Evolutionary conservation across 179 eudicot species (phyloP).

Genomic region (Silene coronaria): DNA sequence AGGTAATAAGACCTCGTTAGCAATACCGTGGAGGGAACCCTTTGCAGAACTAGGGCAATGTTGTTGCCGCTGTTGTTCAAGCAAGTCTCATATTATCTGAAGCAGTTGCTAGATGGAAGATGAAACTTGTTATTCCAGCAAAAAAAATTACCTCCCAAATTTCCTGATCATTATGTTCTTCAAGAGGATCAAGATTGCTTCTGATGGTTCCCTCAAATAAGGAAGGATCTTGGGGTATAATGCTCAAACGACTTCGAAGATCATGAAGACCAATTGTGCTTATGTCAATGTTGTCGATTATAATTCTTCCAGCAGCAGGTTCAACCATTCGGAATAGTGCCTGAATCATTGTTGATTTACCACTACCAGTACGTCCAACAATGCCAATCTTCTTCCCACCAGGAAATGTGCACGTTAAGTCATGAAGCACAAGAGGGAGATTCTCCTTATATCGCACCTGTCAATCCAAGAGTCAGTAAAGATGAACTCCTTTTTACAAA

Average conservation of each 20-base stretch:
- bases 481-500: not conserved
- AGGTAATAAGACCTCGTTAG: not conserved
- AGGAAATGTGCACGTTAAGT: constrained; percentile 72
- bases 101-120: not conserved
- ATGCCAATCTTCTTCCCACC: constrained; percentile 93
- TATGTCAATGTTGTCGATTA: constrained; percentile 79
- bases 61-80: not conserved
- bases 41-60: not conserved
- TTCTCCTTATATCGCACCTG: constrained; percentile 92
- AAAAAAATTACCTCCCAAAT: constrained; percentile 69
- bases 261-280: constrained; percentile 93
- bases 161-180: constrained; percentile 71
- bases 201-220: constrained; percentile 95
- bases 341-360: constrained; percentile 92
- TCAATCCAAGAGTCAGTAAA: constrained; percentile 20
- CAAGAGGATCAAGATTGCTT: constrained; percentile 87
- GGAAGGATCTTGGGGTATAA: constrained; percentile 96
- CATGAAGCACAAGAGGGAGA: constrained; percentile 88
- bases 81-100: not conserved
- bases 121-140: not conserved
- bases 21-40: not conserved
- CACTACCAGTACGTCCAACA: constrained; percentile 98
- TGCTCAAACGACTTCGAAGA: constrained; percentile 82
- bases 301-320: constrained; percentile 75
- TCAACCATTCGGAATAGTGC: constrained; percentile 84